A percentile compares a stretch with the other conserved stretches of the same genome.
Conservation (phyloP, 345 rosid species). For the Melaleuca alternifolia region DNA sequence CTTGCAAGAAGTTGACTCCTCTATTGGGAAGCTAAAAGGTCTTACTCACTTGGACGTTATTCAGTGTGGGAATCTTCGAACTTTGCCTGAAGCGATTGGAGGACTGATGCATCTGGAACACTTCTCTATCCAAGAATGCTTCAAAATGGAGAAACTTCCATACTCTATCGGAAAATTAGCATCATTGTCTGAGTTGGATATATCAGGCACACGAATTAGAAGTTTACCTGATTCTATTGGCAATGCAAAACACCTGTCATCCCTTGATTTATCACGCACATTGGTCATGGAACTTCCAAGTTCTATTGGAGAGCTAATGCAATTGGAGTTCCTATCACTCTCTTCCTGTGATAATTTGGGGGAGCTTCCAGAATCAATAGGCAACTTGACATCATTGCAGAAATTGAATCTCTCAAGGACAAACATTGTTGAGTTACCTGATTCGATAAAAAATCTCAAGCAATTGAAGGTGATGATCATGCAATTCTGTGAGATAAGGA, state of each 20-base stretch:
- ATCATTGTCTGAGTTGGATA: background rate
- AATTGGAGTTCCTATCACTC: background rate
- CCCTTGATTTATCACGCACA: background rate
- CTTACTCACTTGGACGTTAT: background rate
- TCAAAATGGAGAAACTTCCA: background rate
- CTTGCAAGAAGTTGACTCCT: background rate
- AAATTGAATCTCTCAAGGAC: background rate
- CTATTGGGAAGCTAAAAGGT: background rate
- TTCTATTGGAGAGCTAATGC: background rate
- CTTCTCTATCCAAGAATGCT: background rate
- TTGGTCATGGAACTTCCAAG: background rate
- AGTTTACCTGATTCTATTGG: background rate
- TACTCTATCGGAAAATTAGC: background rate
- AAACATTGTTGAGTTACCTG: background rate
- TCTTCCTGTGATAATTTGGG: background rate
- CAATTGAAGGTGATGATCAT: background rate
- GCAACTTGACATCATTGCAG: background rate
- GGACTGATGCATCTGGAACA: rapidly evolving
- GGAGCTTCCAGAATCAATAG: background rate
- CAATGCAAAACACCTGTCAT: background rate
- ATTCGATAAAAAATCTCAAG: background rate
- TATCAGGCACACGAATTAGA: background rate
- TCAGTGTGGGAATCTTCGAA: background rate
- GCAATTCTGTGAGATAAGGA: background rate
- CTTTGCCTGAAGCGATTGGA: background rate